Conservation (phyloP, 2,329 filamentous ascomycete genomes). For the Ophiostoma piceae region DNA sequence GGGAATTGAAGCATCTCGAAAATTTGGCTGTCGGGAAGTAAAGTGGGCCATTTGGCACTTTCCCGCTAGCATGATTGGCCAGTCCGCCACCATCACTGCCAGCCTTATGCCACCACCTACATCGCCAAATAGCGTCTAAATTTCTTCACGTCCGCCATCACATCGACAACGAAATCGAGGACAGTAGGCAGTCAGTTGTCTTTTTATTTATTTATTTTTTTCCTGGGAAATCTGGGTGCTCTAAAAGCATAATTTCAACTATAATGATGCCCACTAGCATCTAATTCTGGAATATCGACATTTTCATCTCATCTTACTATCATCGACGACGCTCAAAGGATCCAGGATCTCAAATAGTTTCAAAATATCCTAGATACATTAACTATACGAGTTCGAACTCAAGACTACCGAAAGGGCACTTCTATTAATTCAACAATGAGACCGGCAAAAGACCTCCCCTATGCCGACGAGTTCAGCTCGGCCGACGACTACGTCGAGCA, state of each 20-base stretch:
- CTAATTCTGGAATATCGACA: too few relatives aligned
- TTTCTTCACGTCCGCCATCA: slow-evolving; percentile 10
- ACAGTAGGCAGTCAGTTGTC: neutral
- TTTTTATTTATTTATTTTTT: neutral
- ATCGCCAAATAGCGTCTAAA: slow-evolving; percentile 17
- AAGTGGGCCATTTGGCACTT: slow-evolving; percentile 2
- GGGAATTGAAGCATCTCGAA: slow-evolving; percentile 19
- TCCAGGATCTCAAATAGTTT: too few relatives aligned
- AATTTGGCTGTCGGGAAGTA: slow-evolving; percentile 15
- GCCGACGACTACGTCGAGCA: slow-evolving; percentile 73
- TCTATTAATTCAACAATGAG: slow-evolving; percentile 13
- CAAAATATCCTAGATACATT: too few relatives aligned
- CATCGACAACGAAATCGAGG: neutral
- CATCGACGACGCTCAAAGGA: too few relatives aligned
- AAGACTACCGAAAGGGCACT: too few relatives aligned
- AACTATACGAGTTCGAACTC: too few relatives aligned
- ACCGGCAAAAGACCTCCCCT: slow-evolving; percentile 52
- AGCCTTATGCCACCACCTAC: slow-evolving; percentile 17
- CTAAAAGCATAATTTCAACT: too few relatives aligned
- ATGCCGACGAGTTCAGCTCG: slow-evolving; percentile 62
- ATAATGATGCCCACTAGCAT: too few relatives aligned
- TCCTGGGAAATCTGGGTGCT: too few relatives aligned
- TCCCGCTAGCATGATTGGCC: slow-evolving; percentile 19
- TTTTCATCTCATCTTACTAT: too few relatives aligned
- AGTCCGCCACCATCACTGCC: neutral